Evolutionary conservation across 2,329 filamentous ascomycete species (phyloP).

Genomic region (Diaporthe australafricana): DNA sequence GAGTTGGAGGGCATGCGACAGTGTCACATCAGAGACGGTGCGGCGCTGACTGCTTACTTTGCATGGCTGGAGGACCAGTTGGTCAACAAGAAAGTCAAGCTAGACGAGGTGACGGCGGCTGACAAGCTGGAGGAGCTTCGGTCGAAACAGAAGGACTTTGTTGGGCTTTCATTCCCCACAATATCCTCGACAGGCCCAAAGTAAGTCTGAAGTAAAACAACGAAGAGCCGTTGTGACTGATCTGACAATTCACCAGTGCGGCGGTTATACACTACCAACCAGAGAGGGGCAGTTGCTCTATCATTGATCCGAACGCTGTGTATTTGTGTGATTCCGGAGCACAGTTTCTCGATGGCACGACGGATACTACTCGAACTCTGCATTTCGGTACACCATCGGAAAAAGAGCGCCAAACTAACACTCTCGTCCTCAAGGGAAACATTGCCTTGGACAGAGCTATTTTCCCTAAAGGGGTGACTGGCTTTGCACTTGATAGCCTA

Average conservation of each 20-base stretch:
- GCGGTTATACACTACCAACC: conserved; percentile 97
- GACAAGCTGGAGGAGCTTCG: conserved; percentile 88
- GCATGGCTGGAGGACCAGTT: conserved; percentile 96
- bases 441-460: conserved; percentile 88
- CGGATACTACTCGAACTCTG: conserved; percentile 92
- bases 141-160: conserved; percentile 77
- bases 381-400: conserved; percentile 89
- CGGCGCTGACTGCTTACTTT: conserved; percentile 91
- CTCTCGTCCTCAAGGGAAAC: conserved; percentile 92
- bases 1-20: conserved; percentile 93
- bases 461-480: conserved; percentile 95
- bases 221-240: not conserved
- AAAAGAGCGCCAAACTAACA: conserved; percentile 90
- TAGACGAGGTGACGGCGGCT: conserved; percentile 93
- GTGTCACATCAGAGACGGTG: conserved; percentile 94
- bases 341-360: conserved; percentile 96
- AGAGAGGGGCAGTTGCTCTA: conserved; percentile 82
- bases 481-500: conserved; percentile 88
- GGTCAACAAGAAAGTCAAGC: conserved; percentile 73
- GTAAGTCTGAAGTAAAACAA: conserved; percentile 52
- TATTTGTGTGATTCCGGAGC: conserved; percentile 98
- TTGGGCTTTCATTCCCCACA: conserved; percentile 92
- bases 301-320: conserved; percentile 85
- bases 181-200: conserved; percentile 93
- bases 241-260: conserved; percentile 68